A percentile compares a stretch with the other conserved stretches of the same genome.
phyloP scores from a whole-genome alignment of 2,329 filamentous ascomycete genomes.

The Colletotrichum sp. region DNA sequence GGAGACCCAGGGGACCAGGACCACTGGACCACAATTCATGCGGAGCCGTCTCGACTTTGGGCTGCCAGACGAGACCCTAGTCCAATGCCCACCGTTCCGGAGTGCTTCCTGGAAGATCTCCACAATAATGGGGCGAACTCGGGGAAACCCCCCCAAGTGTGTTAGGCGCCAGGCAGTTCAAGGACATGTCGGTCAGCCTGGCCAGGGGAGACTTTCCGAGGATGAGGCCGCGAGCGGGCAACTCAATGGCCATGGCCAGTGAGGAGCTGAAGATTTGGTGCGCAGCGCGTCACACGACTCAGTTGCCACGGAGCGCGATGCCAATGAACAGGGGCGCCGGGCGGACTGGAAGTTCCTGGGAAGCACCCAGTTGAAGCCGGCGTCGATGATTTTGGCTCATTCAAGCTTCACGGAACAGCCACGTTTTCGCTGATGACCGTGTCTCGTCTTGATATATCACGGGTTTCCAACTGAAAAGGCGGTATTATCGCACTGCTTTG shows the following conservation, averaged over 20 bases:
- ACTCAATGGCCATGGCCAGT: background rate
- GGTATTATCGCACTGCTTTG: background rate
- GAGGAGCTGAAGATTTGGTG: background rate
- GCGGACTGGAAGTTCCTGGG: background rate
- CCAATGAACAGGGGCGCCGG: background rate
- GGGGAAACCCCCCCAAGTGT: conserved; percentile 8
- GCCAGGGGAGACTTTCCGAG: background rate
- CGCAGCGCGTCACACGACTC: conserved; percentile 6
- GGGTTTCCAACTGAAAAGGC: background rate
- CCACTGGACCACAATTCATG: background rate
- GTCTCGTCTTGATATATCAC: background rate
- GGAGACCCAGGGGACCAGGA: background rate
- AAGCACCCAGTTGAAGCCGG: background rate
- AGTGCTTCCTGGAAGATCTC: background rate
- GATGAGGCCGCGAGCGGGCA: background rate
- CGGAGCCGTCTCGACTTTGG: background rate
- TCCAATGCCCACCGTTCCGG: background rate
- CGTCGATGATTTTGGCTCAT: background rate
- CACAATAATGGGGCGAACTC: conserved; percentile 3
- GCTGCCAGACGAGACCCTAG: background rate
- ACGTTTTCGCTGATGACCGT: background rate
- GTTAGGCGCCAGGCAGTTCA: background rate
- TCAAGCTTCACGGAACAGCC: background rate
- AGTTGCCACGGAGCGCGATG: background rate
- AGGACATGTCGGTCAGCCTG: background rate